A percentile compares a stretch with the other conserved stretches of the same genome.
Conservation (phyloP, 2,329 filamentous ascomycete genomes). For the Curvularia sp. region DNA sequence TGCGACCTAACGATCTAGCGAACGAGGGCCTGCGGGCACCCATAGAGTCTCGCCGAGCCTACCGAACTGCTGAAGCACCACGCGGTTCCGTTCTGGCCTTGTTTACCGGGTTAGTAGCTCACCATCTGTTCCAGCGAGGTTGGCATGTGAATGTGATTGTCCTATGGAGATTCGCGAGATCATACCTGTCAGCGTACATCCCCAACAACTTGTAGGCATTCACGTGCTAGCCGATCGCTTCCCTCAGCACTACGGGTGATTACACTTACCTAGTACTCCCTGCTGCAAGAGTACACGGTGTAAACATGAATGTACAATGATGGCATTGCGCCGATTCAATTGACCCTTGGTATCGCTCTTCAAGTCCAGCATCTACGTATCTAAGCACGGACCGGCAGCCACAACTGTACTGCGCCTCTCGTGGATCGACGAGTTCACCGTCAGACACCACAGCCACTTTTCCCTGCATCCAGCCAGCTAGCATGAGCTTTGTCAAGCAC, state of each 20-base stretch:
- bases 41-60: neutral
- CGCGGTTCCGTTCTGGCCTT: neutral
- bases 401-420: constrained; percentile 26
- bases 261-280: neutral
- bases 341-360: neutral
- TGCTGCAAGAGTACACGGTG: neutral
- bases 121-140: no score
- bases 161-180: neutral
- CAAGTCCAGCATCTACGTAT: neutral
- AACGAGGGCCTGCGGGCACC: neutral
- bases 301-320: neutral
- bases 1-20: no score
- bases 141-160: neutral
- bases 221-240: neutral
- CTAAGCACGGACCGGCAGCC: constrained; percentile 21
- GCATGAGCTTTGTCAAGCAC: constrained; percentile 29
- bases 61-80: neutral
- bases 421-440: constrained; percentile 18
- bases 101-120: neutral
- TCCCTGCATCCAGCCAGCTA: constrained; percentile 34
- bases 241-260: neutral
- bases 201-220: neutral
- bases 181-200: neutral
- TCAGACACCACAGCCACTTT: constrained; percentile 34
- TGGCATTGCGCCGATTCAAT: no score